Conservation (phyloP, 306 rosid species). For the Glycine latifolia region DNA sequence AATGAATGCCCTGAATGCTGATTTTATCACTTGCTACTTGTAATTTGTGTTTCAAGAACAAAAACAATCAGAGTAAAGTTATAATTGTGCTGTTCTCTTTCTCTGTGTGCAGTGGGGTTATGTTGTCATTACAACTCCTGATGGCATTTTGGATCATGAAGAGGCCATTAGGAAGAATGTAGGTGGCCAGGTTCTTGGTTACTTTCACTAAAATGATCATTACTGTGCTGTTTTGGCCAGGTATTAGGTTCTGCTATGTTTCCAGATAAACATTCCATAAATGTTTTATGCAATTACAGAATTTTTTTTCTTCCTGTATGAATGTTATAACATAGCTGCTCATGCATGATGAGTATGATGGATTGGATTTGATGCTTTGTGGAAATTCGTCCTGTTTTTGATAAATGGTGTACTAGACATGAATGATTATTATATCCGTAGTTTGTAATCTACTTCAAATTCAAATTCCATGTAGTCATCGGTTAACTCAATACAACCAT, state of each 20-base stretch:
- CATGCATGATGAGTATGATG: constrained; percentile 32
- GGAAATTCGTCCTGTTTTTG: constrained; percentile 35
- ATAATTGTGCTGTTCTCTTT: constrained; percentile 19
- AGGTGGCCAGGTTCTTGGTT: constrained; percentile 86
- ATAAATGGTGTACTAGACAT: constrained; percentile 32
- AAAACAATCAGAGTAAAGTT: not conserved
- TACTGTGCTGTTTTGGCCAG: constrained; percentile 8
- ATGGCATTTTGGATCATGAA: constrained; percentile 95
- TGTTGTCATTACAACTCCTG: constrained; percentile 92
- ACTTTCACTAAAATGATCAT: constrained; percentile 63
- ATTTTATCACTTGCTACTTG: constrained; percentile 3
- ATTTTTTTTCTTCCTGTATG: constrained; percentile 18
- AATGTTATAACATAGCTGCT: constrained; percentile 21
- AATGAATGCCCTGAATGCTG: not conserved
- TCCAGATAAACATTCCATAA: constrained; percentile 1
- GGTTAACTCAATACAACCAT: not conserved
- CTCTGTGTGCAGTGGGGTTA: constrained; percentile 88
- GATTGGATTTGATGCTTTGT: constrained; percentile 17
- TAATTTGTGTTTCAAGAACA: constrained; percentile 11
- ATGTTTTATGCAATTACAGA: not conserved
- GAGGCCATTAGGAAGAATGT: constrained; percentile 75
- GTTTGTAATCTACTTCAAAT: too few relatives aligned
- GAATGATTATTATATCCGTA: not conserved
- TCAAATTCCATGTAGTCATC: not conserved
- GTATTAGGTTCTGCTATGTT: not conserved